Base-by-base conservation (phyloP, 345 rosid genomes). In the Aurinia saxatilis region DNA sequence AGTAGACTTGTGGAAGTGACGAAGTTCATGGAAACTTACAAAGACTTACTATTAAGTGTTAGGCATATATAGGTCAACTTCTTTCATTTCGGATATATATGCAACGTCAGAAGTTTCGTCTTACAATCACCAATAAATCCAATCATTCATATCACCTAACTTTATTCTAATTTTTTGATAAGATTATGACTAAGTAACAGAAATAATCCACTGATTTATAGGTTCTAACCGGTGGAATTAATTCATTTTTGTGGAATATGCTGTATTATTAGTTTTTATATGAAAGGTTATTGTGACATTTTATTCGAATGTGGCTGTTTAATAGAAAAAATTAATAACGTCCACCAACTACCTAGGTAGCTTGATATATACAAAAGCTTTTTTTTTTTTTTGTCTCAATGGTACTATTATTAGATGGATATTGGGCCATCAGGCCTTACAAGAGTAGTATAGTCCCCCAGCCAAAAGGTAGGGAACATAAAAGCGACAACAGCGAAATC, bases 11-110 rank as follows among this genome's bases (percentile, higher is more conserved):
- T 17, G 56, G 63, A 56, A 66, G 51, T 67, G 63, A 56, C n/a
- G n/a, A n/a, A 66, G 51, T 67, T 58, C 59, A 50, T 58, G 72
- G 51, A 50, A 50, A 67, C 21, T 67, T 30, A 29, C 1, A 67
- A 10, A 21, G 72, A 40, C 72, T 58, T 30, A 10, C 10, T 5
- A 1, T 17, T 49, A 38, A n/a, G 57, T 5, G 1, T 17, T 49
- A 38, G 57, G 50, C 18, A 10, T 13, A 46, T 38, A 14, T 48
- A 49, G 65, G 72, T 67, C 65, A 57, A 31, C 72, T 21, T 57
- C 55, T 36, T 44, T 55, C 16, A 14, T 3, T 35, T 42, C 21
- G 63, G 70, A 67, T 67, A 49, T 67, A 50, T 58, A 49, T 50
- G 72, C 47, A 15, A 50, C 39, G 46, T 50, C 66, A 50, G 5